Evolutionary conservation across 805 yeast species (phyloP).

Genomic region (Zygosaccharomyces pseudorouxii): DNA sequence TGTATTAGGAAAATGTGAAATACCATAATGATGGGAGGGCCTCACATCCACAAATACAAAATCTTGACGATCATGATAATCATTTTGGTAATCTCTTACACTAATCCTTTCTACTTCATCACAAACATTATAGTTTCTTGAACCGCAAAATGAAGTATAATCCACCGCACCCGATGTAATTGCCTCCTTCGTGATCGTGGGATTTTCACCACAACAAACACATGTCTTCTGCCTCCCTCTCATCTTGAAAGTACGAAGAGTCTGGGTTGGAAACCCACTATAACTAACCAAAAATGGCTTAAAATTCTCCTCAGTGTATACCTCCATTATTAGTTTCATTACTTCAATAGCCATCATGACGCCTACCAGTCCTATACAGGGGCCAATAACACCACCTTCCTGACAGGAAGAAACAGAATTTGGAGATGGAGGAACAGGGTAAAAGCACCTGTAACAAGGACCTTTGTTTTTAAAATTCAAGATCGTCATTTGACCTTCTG

Average conservation of each 20-base stretch:
- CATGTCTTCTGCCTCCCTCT: conserved; percentile 61
- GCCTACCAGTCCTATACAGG: conserved; percentile 93
- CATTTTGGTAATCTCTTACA: conserved; percentile 34
- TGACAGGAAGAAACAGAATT: conserved; percentile 77
- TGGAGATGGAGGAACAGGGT: conserved; percentile 87
- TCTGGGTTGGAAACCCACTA: conserved; percentile 62
- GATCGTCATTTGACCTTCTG: conserved; percentile 86
- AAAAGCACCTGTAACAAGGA: conserved; percentile 93
- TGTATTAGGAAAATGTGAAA: conserved; percentile 56
- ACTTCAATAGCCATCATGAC: conserved; percentile 84
- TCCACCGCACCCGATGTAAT: conserved; percentile 49
- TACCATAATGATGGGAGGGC: conserved; percentile 67
- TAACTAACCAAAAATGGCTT: conserved; percentile 66
- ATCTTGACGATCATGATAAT: conserved; percentile 25
- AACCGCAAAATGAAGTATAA: conserved; percentile 77
- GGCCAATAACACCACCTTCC: conserved; percentile 93
- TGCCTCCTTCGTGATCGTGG: conserved; percentile 44
- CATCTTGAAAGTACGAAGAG: conserved; percentile 73
- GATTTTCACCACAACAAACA: conserved; percentile 54
- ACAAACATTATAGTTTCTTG: conserved; percentile 43
- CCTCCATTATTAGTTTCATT: conserved; percentile 61
- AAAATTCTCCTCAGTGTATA: conserved; percentile 49
- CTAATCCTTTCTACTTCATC: conserved; percentile 44
- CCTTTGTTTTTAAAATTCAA: conserved; percentile 62
- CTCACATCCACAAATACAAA: conserved; percentile 68